Evolutionary conservation across 139 green algal species (phyloP), one percentile per base, ranked within the genome.

Genomic region (Edaphochlamys debaryana): DNA sequence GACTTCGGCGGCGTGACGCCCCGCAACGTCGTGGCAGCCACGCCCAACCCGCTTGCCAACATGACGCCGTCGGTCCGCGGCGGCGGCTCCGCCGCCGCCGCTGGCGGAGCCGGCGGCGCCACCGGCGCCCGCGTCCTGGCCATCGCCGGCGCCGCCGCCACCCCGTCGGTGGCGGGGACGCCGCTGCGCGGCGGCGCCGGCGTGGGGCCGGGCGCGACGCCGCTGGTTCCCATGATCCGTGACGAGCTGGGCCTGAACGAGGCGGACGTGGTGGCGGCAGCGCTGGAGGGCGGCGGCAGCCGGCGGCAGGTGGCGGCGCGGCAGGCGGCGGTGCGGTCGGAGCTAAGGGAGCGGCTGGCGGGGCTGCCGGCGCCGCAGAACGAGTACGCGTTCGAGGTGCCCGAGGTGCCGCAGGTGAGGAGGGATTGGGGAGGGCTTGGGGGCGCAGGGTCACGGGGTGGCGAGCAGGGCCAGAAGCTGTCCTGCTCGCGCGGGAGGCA

Each of bases 221-320:
- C 94, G 20, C 54, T 90, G 69, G 48, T 67, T 8, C 94, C 94
- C 3, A 90, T 92, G 0, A 82, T 96, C 34, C 86, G 96, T 3
- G 95, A 98, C 74, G 88, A 93, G 70, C 86, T 99, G 54, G 93
- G 94, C 13, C 87, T 98, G 41, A 99, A 99, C 67, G 93, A 98
- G 52, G 69, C 58, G 40, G 70, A 84, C n/a, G 67, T 69, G 64
- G 30, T 79, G 38, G 67, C 62, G 7, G 52, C 73, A n/a, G 71
- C 68, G 19, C 68, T 87, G 82, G 74, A 70, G 32, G 69, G 71
- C 30, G 67, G 36, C 6, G 79, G 84, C 3, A 85, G 84, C 63
- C 76, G 81, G 78, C 48, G 80, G 27, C 79, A 68, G 66, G 36
- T 64, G 79, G 66, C 72, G n/a, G 70, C 32, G 45, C 40, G 77